Evolutionary conservation across 163 green algal genomes (phyloP).

Genomic region (Coccomyxa subellipsoidea): DNA sequence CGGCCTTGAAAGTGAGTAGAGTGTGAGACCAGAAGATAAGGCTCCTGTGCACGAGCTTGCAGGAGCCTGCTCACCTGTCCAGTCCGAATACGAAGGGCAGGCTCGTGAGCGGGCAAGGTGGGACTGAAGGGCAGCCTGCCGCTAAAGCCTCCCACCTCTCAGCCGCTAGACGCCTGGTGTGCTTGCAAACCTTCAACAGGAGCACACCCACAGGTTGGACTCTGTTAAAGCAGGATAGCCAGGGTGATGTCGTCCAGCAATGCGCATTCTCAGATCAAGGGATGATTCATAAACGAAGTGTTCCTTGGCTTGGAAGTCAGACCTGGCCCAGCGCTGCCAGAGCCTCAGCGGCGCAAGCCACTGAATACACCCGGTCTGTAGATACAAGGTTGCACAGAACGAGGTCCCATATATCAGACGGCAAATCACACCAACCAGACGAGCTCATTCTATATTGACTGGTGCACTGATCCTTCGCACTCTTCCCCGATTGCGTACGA

Average conservation of each 20-base stretch:
- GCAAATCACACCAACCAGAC: neutral
- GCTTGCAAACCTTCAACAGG: neutral
- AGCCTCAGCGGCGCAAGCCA: neutral
- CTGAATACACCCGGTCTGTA: neutral
- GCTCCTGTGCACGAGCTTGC: no score
- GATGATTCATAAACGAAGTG: no score
- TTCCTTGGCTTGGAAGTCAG: neutral
- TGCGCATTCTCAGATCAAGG: no score
- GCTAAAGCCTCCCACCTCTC: neutral
- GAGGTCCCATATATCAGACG: neutral
- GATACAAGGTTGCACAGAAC: neutral
- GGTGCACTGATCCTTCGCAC: neutral
- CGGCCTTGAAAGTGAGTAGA: no score
- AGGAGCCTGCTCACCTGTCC: neutral
- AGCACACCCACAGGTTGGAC: neutral
- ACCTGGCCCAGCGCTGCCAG: neutral
- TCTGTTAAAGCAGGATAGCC: neutral
- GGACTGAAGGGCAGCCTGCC: neutral
- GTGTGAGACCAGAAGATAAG: no score
- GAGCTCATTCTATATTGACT: neutral
- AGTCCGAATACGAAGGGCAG: neutral
- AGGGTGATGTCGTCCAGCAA: no score
- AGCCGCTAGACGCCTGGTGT: neutral
- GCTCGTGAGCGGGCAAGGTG: neutral
- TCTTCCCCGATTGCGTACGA: neutral